These are phyloP conservation scores for Claviceps cyperi DNA, from an alignment of 2,329 filamentous ascomycete genomes.

Conservation along the genomic window DNA sequence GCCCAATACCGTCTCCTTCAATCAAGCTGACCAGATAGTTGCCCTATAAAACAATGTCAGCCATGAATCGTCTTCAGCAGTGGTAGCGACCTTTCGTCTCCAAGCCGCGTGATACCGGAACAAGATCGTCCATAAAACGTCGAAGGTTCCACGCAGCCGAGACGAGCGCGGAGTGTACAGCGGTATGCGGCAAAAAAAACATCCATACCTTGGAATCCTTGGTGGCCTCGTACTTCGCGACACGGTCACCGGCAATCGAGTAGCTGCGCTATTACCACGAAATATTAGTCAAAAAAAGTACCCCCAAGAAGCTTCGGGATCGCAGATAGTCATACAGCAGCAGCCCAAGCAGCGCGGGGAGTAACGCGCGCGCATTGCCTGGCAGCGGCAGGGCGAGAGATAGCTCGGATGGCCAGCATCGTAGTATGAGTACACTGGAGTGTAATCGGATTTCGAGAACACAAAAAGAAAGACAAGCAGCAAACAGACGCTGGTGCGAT, in stretches of 20 bases:
- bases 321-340: constrained; percentile 18
- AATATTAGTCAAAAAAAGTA: constrained; percentile 2
- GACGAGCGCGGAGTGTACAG: background rate
- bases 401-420: constrained; percentile 73
- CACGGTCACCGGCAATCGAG: constrained; percentile 50
- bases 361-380: constrained; percentile 63
- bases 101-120: constrained; percentile 7
- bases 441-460: constrained; percentile 10
- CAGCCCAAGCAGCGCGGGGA: constrained; percentile 34
- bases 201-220: constrained; percentile 77
- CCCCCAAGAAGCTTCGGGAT: constrained; percentile 3
- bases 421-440: constrained; percentile 19
- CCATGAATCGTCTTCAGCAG: background rate
- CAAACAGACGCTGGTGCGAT: constrained; percentile 10
- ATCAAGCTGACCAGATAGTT: constrained; percentile 95
- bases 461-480: constrained; percentile 12
- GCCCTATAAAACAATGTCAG: constrained; percentile 40
- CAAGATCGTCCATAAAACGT: constrained; percentile 10
- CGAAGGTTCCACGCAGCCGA: background rate
- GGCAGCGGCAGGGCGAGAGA: constrained; percentile 55
- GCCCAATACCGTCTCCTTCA: constrained; percentile 97
- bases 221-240: constrained; percentile 85
- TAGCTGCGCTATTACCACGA: constrained; percentile 44
- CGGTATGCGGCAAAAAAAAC: constrained; percentile 12
- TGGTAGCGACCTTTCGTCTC: background rate